Evolutionary conservation across 2,329 filamentous ascomycete species (phyloP).

Genomic region (Canariomyces notabilis): DNA sequence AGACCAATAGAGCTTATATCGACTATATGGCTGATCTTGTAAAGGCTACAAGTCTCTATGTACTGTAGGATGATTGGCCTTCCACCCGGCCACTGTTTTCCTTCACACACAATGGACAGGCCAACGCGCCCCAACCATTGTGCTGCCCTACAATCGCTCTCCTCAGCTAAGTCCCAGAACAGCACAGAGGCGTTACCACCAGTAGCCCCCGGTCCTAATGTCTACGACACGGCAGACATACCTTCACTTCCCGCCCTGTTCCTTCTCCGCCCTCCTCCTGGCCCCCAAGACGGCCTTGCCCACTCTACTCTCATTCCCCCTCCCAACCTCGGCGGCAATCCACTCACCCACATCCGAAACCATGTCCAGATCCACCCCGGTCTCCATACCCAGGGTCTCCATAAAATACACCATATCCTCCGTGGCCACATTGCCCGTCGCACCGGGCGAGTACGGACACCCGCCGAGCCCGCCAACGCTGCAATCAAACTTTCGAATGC

Average conservation of each 20-base stretch:
- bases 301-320: slow-evolving; percentile 60
- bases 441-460: slow-evolving; percentile 79
- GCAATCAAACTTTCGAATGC: slow-evolving; percentile 72
- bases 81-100: no score
- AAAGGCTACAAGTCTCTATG: no score
- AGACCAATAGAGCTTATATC: slow-evolving; percentile 28
- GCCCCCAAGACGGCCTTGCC: slow-evolving; percentile 59
- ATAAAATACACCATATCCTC: slow-evolving; percentile 79
- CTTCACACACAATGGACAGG: no score
- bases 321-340: slow-evolving; percentile 62
- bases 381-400: slow-evolving; percentile 68
- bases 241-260: background rate
- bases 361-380: slow-evolving; percentile 64
- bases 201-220: no score
- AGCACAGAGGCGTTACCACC: no score
- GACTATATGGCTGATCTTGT: background rate
- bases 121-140: no score
- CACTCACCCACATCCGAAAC: slow-evolving; percentile 66
- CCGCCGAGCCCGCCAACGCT: slow-evolving; percentile 78
- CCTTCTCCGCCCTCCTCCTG: slow-evolving; percentile 27
- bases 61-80: no score
- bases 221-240: background rate
- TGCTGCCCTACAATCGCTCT: no score
- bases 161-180: no score
- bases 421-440: slow-evolving; percentile 80